Base-by-base conservation (phyloP, 495 filamentous ascomycete genomes). In the Emericellopsis terricola region DNA sequence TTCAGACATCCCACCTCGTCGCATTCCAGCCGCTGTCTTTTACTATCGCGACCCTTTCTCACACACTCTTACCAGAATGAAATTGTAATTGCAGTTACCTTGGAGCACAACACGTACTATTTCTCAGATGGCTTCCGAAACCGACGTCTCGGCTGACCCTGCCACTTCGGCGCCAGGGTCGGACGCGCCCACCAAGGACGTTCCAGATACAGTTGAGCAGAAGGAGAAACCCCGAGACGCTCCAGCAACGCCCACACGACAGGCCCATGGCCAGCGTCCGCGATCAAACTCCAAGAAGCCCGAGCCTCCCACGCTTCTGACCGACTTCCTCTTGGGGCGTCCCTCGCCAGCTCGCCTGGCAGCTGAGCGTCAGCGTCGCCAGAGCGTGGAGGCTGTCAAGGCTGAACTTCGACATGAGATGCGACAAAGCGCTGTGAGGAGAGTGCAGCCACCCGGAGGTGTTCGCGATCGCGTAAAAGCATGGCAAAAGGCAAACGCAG, bases 401-500 rank as follows among this genome's bases (percentile, higher is more conserved):
- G 44, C 49, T 33, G 46, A 56, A 43, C 31, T 55, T 41, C 47
- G 58, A 39, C 50, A 62, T 34, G 62, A 69, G 40, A 66, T 71
- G 63, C 51, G 55, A 15, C 55, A 59, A 31, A 57, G 53, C 8
- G 41, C 52, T 8, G 51, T 71, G 18, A 51, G 55, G 35, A 56
- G 55, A 34, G 36, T 69, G 5, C 61, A 62, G 39, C 55, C 52
- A 21, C 65, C 65, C 0, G 57, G 58, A 1, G 57, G 58, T 8
- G 79, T 83, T 8, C 64, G 68, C 31, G 70, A 77, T 23, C 62
- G 77, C 41, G 74, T 86, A 13, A 75, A 76, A 30, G 64, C 70
- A 56, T 86, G 80, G 80, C 80, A 86, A 41, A 83, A 68, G 65
- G 63, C 44, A 53, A 79, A 46, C 61, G 74, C 47, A 50, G 62